A percentile compares a stretch with the other conserved stretches of the same genome.
Conservation (phyloP, 2,329 filamentous ascomycete species). For the Phyllosticta citribraziliensis region DNA sequence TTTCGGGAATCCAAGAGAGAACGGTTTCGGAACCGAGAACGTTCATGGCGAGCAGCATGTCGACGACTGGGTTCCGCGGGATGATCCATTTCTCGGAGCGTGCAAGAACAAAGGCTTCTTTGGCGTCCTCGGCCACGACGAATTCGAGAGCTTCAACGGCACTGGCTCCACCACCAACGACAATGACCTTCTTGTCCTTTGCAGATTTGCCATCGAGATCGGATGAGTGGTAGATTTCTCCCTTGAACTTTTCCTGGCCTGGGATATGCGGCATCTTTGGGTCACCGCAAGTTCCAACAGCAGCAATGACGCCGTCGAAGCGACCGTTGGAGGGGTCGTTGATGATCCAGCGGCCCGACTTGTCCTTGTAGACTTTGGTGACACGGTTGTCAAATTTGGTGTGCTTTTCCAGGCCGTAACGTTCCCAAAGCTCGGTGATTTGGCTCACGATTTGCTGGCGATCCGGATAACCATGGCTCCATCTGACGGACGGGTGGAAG, state of each 20-base stretch:
- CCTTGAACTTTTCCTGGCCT: conserved; percentile 63
- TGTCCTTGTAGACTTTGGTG: conserved; percentile 58
- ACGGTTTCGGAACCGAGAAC: conserved; percentile 68
- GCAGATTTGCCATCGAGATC: conserved; percentile 63
- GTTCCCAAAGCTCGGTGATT: conserved; percentile 62
- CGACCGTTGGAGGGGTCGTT: conserved; percentile 60
- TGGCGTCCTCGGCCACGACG: conserved; percentile 55
- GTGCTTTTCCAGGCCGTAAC: conserved; percentile 59
- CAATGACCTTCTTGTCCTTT: conserved; percentile 62
- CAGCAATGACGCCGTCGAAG: conserved; percentile 71
- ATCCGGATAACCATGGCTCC: conserved; percentile 66
- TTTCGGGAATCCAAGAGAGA: conserved; percentile 69
- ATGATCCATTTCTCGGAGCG: conserved; percentile 83
- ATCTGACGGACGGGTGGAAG: conserved; percentile 71
- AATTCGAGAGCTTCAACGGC: conserved; percentile 79
- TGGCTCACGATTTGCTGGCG: conserved; percentile 66
- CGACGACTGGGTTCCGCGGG: conserved; percentile 65
- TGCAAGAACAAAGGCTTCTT: conserved; percentile 62
- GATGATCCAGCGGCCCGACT: conserved; percentile 63
- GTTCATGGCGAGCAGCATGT: conserved; percentile 65
- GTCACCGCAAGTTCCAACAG: conserved; percentile 71
- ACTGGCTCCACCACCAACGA: conserved; percentile 71
- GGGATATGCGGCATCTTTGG: conserved; percentile 62
- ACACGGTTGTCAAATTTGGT: conserved; percentile 65
- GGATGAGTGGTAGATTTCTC: conserved; percentile 65